Base-by-base conservation (phyloP, 345 rosid genomes). In the Populus davidiana region DNA sequence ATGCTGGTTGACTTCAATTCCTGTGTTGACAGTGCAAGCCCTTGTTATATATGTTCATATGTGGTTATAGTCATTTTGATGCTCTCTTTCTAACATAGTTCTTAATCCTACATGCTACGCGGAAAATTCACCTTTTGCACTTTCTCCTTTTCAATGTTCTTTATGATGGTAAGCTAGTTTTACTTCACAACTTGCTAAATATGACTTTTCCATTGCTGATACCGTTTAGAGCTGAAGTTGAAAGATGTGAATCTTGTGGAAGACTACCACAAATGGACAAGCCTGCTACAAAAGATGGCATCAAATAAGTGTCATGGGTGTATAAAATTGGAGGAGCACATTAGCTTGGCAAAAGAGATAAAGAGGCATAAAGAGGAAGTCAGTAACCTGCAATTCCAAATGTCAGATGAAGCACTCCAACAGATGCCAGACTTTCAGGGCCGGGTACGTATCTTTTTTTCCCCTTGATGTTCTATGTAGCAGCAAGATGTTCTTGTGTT, bases 371-470 rank as follows among this genome's bases (percentile, higher is more conserved):
- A 87, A 80, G 88, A 89, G 35, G 96, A 93, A 83, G 92, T 96
- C 67, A 83, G 75, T 39, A 83, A 64, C 49, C 89, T 92, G 49
- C 75, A 80, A 79, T 92, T 85, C 81, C 78, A 89, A 77, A 88
- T 93, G 91, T 96, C 98, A 23, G 97, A 93, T 83, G 94, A 93
- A 85, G 97, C 99, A 23, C 86, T 96, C 23, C 82, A 86, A 78
- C 99, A 92, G 89, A 96, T 96, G 99, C 96, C 99, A 1, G 96
- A 93, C 31, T 96, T 96, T 88, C 93, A 90, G 81, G 96, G 94
- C 87, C 86, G 98, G 92, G 99, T 96, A 93, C 73, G 85, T 36
- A 5, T 71, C 41, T 35, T 3, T 75, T 25, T 31, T 54, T 12
- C 27, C 5, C 12, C 54, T 20, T 62, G 50, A 47, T 69, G 25